phyloP scores from a whole-genome alignment of 345 rosid species.

The Abelmoschus esculentus region DNA sequence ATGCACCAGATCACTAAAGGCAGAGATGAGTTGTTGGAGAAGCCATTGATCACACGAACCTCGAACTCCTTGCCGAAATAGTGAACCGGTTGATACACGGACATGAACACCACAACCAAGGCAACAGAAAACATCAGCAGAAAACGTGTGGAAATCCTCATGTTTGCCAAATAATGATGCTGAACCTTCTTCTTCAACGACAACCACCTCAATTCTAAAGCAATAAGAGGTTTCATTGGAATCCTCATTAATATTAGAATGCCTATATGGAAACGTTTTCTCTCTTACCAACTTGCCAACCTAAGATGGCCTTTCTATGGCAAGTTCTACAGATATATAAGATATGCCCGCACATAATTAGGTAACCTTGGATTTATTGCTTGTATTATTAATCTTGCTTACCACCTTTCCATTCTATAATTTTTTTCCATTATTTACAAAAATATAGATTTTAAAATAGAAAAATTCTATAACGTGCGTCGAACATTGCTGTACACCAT shows the following conservation, averaged over 20 bases:
- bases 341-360: too few species aligned
- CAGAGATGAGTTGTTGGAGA: constrained; percentile 70
- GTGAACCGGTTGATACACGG: constrained; percentile 25
- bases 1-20: constrained; percentile 87
- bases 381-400: too few species aligned
- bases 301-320: too few species aligned
- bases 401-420: too few species aligned
- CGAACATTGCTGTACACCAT: too few species aligned
- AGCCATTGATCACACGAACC: constrained; percentile 78
- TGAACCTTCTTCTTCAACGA: not conserved
- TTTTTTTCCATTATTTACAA: too few species aligned
- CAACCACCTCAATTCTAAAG: not conserved
- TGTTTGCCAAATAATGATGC: constrained; percentile 6
- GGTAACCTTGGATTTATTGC: too few species aligned
- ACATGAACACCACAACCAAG: constrained; percentile 18
- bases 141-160: constrained; percentile 25
- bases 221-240: not conserved
- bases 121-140: constrained; percentile 17
- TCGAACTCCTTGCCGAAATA: constrained; percentile 40
- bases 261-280: too few species aligned
- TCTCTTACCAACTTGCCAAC: too few species aligned
- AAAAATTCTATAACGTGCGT: too few species aligned
- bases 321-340: too few species aligned
- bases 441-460: too few species aligned
- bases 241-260: not conserved